These are phyloP conservation scores for Paraphaeosphaeria minitans DNA, from an alignment of 2,329 filamentous ascomycete genomes.

Conservation along the genomic window DNA sequence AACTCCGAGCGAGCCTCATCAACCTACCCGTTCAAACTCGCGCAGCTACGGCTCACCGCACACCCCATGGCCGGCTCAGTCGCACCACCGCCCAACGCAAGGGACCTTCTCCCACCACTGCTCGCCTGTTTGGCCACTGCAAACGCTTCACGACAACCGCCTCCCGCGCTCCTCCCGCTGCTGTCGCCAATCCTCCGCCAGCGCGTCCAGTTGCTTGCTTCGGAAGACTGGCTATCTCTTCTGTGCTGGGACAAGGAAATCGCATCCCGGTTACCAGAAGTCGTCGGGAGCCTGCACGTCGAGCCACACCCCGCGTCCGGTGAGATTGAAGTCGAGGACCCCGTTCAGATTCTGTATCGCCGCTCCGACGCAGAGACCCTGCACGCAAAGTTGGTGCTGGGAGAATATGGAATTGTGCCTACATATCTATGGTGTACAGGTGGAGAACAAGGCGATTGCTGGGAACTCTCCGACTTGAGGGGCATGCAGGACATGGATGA, in stretches of 20 bases:
- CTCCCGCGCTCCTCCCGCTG: conserved; percentile 64
- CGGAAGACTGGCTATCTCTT: conserved; percentile 72
- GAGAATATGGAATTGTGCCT: conserved; percentile 66
- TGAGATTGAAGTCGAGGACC: conserved; percentile 77
- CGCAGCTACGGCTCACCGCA: not conserved
- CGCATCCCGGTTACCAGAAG: conserved; percentile 63
- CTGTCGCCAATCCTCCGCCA: conserved; percentile 68
- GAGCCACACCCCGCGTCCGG: conserved; percentile 83
- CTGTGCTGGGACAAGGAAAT: conserved; percentile 69
- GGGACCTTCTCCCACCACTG: conserved; percentile 64
- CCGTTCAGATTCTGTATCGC: conserved; percentile 65
- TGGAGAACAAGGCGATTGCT: conserved; percentile 68
- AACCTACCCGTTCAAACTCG: not conserved
- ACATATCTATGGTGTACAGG: conserved; percentile 72
- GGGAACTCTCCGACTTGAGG: conserved; percentile 74
- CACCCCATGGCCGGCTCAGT: conserved; percentile 56
- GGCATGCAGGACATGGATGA: conserved; percentile 62
- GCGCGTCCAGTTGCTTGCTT: conserved; percentile 66
- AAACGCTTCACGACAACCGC: conserved; percentile 63
- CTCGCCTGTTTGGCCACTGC: conserved; percentile 68
- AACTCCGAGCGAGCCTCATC: not conserved
- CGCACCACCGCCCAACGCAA: conserved; percentile 61
- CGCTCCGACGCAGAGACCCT: conserved; percentile 78
- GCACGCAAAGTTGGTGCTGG: conserved; percentile 67
- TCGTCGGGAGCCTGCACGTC: conserved; percentile 66